Evolutionary conservation across 768 basidiomycete species (phyloP).

Genomic region (Hygrocybe coccinea): DNA sequence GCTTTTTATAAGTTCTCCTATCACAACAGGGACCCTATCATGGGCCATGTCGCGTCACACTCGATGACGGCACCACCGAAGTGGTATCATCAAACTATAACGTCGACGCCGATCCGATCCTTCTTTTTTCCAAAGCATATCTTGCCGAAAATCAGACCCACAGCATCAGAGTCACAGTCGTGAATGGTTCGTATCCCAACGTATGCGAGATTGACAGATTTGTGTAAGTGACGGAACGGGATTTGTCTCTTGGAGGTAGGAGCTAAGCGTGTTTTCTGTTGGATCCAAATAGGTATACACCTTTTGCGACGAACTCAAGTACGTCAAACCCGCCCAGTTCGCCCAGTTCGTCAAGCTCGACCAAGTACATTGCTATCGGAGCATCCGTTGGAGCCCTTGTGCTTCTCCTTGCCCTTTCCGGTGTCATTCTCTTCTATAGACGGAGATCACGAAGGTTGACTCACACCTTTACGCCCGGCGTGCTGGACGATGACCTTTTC

Average conservation of each 20-base stretch:
- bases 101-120: background rate
- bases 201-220: slow-evolving; percentile 3
- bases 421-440: background rate
- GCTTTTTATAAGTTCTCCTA: background rate
- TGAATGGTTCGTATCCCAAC: background rate
- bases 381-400: background rate
- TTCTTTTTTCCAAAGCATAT: background rate
- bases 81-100: background rate
- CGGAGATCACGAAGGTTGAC: background rate
- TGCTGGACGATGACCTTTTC: background rate
- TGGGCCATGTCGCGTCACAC: background rate
- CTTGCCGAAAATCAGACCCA: background rate
- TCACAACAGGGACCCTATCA: slow-evolving; percentile 1
- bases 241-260: background rate
- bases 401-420: background rate
- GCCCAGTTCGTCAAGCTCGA: background rate
- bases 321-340: background rate
- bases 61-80: slow-evolving; percentile 1
- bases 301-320: background rate
- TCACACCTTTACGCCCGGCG: background rate
- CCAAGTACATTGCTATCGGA: background rate
- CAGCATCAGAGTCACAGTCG: background rate
- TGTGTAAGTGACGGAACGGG: background rate
- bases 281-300: background rate
- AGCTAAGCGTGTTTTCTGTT: background rate